Evolutionary conservation across 2,329 filamentous ascomycete genomes (phyloP).

Genomic region (Scortechinia acanthostroma): DNA sequence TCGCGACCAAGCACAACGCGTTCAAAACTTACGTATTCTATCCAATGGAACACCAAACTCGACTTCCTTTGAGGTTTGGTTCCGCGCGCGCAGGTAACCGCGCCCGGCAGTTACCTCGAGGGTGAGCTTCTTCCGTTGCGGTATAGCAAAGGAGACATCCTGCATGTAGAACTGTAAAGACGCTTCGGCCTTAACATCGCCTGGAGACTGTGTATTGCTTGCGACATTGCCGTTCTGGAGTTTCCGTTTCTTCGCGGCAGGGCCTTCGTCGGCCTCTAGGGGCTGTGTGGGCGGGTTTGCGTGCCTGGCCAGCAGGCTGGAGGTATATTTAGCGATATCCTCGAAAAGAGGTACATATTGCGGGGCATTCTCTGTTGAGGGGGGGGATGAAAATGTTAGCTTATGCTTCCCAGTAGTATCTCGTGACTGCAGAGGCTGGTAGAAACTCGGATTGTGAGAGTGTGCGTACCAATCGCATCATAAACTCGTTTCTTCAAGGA

Average conservation of each 20-base stretch:
- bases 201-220: conserved; percentile 16
- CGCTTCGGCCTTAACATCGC: conserved; percentile 19
- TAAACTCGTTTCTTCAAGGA: conserved; percentile 27
- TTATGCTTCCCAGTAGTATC: too few species aligned
- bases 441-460: conserved; percentile 3
- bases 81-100: conserved; percentile 36
- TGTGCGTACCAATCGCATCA: conserved; percentile 28
- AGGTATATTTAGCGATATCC: conserved; percentile 36
- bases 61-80: conserved; percentile 37
- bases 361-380: conserved; percentile 19
- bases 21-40: conserved; percentile 28
- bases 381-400: conserved; percentile 4
- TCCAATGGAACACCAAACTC: conserved; percentile 42
- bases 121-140: conserved; percentile 55
- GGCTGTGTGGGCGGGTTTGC: conserved; percentile 11
- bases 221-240: conserved; percentile 25
- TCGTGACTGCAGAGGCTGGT: too few species aligned
- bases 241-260: conserved; percentile 38
- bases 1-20: too few species aligned
- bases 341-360: conserved; percentile 31
- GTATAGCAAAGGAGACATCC: conserved; percentile 53
- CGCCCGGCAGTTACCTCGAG: conserved; percentile 39
- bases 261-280: conserved; percentile 12
- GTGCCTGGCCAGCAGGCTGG: conserved; percentile 19
- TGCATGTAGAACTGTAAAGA: conserved; percentile 29